phyloP scores from a whole-genome alignment of 306 rosid genomes.

The Lathyrus oleraceus region DNA sequence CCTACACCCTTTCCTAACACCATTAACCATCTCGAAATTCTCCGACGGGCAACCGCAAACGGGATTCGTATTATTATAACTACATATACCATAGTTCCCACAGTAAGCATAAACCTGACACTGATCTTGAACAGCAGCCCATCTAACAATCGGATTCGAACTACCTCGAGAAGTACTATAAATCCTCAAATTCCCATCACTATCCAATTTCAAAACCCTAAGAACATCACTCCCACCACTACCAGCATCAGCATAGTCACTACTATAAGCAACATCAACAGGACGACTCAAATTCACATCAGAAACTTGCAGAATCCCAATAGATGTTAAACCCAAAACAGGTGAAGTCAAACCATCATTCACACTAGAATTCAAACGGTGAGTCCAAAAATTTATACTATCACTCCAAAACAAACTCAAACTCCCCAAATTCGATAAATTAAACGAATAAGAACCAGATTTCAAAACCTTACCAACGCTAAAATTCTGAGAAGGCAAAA shows the following conservation, averaged over 20 bases:
- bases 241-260: slow-evolving; percentile 13
- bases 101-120: slow-evolving; percentile 17
- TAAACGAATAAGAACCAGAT: slow-evolving; percentile 3
- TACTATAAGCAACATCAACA: slow-evolving; percentile 11
- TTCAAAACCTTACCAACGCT: slow-evolving; percentile 14
- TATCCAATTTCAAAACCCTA: slow-evolving; percentile 14
- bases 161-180: slow-evolving; percentile 12
- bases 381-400: neutral
- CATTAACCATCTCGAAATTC: slow-evolving; percentile 1
- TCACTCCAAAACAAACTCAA: neutral
- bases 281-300: neutral
- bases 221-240: slow-evolving; percentile 1
- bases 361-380: neutral
- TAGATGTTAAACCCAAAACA: neutral
- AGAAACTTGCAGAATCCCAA: slow-evolving; percentile 6
- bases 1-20: neutral
- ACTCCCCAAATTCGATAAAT: neutral
- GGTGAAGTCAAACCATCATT: neutral
- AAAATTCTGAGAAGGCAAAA: slow-evolving; percentile 25
- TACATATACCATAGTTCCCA: slow-evolving; percentile 12
- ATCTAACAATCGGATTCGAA: neutral
- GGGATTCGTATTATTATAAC: slow-evolving; percentile 13
- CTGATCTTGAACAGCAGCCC: slow-evolving; percentile 23
- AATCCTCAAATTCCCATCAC: slow-evolving; percentile 23
- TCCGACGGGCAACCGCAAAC: neutral